phyloP scores from a whole-genome alignment of 768 basidiomycete genomes.

The Mycena olivaceomarginata region DNA sequence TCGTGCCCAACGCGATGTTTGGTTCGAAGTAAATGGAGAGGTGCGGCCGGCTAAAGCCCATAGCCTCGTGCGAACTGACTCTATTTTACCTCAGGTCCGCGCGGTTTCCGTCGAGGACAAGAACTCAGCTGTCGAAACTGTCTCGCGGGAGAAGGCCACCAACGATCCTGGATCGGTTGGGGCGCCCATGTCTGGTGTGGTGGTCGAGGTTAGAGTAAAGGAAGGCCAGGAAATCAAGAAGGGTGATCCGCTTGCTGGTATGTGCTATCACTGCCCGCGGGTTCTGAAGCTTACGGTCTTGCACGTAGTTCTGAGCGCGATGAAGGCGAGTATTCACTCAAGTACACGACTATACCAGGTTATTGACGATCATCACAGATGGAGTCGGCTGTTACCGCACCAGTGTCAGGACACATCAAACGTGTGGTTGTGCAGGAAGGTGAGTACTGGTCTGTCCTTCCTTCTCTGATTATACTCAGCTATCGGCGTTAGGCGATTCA shows the following conservation, averaged over 20 bases:
- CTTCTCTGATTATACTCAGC: neutral
- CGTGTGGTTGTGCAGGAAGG: conserved; percentile 94
- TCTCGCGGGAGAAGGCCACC: conserved; percentile 96
- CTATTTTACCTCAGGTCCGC: conserved; percentile 77
- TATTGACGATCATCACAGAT: conserved; percentile 72
- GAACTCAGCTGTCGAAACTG: conserved; percentile 96
- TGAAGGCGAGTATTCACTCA: conserved; percentile 82
- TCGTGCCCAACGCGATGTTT: conserved; percentile 95
- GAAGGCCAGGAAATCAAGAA: conserved; percentile 99
- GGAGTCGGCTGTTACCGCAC: conserved; percentile 97
- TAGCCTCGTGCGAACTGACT: conserved; percentile 32
- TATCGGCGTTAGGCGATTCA: conserved; percentile 81
- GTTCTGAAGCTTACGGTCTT: conserved; percentile 46
- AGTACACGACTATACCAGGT: conserved; percentile 40
- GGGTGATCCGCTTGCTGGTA: conserved; percentile 95
- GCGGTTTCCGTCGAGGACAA: conserved; percentile 97
- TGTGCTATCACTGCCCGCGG: conserved; percentile 56
- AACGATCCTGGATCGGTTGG: conserved; percentile 97
- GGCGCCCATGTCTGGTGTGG: conserved; percentile 98
- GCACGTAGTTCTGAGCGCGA: conserved; percentile 89
- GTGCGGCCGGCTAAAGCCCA: conserved; percentile 60
- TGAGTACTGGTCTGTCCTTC: conserved; percentile 51
- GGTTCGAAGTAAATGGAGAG: conserved; percentile 99
- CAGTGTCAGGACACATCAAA: conserved; percentile 97
- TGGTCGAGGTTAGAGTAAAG: conserved; percentile 98